Evolutionary conservation across 306 rosid genomes (phyloP), one percentile per base, ranked within the genome.

Genomic region (Prunus salicina): DNA sequence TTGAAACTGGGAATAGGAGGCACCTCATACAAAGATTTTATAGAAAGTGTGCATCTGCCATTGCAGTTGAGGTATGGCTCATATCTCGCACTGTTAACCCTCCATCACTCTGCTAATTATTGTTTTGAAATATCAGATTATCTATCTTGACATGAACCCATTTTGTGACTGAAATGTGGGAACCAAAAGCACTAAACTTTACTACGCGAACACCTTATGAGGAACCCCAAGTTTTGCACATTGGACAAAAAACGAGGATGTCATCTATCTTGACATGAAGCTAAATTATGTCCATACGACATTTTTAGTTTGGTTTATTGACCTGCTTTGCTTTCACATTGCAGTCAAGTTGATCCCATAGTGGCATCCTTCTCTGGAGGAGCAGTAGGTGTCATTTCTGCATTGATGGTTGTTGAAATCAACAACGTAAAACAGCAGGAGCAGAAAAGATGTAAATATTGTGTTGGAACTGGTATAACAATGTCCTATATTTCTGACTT

Each of bases 311-410:
- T 75, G 47, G n/a, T 49, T 50, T 78, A 27, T 73, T 71, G 52
- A 84, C 47, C 38, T 45, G 38, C 27, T 47, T 66, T 34, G 8
- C 13, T 78, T 75, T 83, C 64, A 46, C 75, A 77, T 45, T 87
- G 63, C 90, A 95, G 98, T 88, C 90, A 95, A 83, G 98, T 95
- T 79, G 98, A 95, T 86, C 98, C 98, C 71, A 92, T 95, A 28
- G 98, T 95, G 53, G 98, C 98, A 63, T 95, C 98, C 30, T 95
- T 95, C 86, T 95, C 97, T 15, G 98, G 98, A 77, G 98, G 98
- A 79, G 97, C 98, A 58, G 98, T 92, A 52, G 98, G 98, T 45
- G 98, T 95, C 69, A 90, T 95, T 73, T 95, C 98, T 3, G 96
- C 98, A 66, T 72, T 95, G 71, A 95, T 95, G 97, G 89, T 95